Evolutionary conservation across 2,329 filamentous ascomycete genomes (phyloP).

Genomic region (Claviceps sp.): DNA sequence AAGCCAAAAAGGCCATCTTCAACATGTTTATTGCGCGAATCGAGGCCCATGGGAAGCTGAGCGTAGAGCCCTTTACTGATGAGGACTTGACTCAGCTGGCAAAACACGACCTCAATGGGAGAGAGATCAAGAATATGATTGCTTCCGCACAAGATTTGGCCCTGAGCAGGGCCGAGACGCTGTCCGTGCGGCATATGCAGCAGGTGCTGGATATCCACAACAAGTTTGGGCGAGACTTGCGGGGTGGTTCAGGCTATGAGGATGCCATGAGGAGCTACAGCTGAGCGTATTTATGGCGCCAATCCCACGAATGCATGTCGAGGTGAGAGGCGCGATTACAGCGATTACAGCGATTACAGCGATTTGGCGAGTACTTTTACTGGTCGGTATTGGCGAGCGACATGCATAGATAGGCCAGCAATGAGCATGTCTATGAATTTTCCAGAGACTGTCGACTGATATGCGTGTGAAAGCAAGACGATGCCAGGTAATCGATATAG

Average conservation of each 20-base stretch:
- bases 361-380: too few species aligned
- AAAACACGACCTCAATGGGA: constrained; percentile 47
- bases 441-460: too few species aligned
- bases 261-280: constrained; percentile 78
- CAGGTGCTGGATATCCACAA: constrained; percentile 74
- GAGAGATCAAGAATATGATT: constrained; percentile 79
- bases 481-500: too few species aligned
- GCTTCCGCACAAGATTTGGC: constrained; percentile 73
- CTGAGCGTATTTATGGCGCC: constrained; percentile 15
- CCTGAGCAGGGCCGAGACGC: constrained; percentile 54
- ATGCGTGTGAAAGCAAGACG: too few species aligned
- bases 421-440: too few species aligned
- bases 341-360: too few species aligned
- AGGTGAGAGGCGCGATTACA: too few species aligned
- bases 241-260: constrained; percentile 65
- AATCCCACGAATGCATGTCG: not conserved
- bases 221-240: constrained; percentile 71
- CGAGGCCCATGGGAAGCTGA: constrained; percentile 46
- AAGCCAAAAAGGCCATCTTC: constrained; percentile 70
- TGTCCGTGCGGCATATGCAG: constrained; percentile 68
- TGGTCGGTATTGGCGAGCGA: too few species aligned
- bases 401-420: too few species aligned
- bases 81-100: constrained; percentile 55
- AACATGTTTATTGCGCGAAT: constrained; percentile 71
- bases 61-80: constrained; percentile 48